Conservation (phyloP, 2,329 filamentous ascomycete species). For the Aspergillus versicolor region DNA sequence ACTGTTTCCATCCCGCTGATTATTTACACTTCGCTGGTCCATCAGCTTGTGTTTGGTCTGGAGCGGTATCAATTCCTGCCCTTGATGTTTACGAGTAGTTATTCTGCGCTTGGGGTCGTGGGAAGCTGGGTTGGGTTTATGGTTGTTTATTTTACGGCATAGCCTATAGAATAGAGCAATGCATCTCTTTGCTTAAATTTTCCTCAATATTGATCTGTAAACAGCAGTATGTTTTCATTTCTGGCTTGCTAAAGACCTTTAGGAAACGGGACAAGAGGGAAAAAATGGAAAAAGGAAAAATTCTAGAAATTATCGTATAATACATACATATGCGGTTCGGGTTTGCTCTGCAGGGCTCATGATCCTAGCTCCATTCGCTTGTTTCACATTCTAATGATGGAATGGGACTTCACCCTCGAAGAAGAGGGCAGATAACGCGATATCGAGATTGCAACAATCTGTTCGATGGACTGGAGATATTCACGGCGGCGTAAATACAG, state of each 20-base stretch:
- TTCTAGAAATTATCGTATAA: conserved; percentile 12
- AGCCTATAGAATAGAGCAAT: conserved; percentile 6
- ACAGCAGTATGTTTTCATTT: neutral
- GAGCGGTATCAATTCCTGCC: conserved; percentile 79
- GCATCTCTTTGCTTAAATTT: neutral
- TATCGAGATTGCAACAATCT: neutral
- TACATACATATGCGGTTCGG: conserved; percentile 1
- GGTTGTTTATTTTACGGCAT: conserved; percentile 78
- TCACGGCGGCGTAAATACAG: neutral
- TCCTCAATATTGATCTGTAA: neutral
- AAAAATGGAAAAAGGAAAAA: conserved; percentile 7
- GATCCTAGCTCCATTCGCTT: neutral
- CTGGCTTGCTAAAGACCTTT: neutral
- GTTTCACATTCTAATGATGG: neutral
- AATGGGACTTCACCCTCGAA: neutral
- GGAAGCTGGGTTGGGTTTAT: conserved; percentile 94
- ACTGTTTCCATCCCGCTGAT: conserved; percentile 86
- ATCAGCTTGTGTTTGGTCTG: conserved; percentile 78
- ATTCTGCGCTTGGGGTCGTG: conserved; percentile 89
- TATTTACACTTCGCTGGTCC: conserved; percentile 80
- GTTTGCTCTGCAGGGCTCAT: neutral
- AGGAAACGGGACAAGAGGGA: neutral
- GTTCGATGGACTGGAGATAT: neutral
- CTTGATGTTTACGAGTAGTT: conserved; percentile 95
- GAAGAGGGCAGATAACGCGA: neutral